Percentiles rank a stretch among this genome's conserved stretches.
These are phyloP conservation scores for Boletus rubropictus DNA, from an alignment of 768 basidiomycete species.

Conservation along the genomic window DNA sequence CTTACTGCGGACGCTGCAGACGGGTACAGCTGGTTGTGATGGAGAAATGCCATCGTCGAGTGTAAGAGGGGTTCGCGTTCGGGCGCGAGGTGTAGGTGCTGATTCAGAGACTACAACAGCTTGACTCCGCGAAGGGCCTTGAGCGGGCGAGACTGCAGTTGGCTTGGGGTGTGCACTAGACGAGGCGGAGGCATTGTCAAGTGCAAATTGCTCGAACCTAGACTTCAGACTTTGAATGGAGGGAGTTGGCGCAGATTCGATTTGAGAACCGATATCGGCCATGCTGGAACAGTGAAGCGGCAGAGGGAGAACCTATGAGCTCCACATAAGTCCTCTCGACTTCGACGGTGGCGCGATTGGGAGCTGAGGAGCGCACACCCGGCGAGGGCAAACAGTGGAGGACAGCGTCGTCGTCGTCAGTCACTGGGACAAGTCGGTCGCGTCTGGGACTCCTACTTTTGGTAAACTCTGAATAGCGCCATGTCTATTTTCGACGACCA, in stretches of 20 bases:
- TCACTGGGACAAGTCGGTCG: too few relatives aligned
- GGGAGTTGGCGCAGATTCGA: constrained; percentile 51
- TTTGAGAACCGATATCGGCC: constrained; percentile 21
- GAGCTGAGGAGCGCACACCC: neutral
- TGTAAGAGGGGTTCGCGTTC: constrained; percentile 33
- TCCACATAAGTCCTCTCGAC: neutral
- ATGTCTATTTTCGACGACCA: too few relatives aligned
- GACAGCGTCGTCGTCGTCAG: constrained; percentile 9
- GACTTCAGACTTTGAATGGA: constrained; percentile 68
- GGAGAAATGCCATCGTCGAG: constrained; percentile 16
- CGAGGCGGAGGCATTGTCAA: constrained; percentile 26
- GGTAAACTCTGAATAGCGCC: too few relatives aligned
- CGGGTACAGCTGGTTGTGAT: constrained; percentile 18
- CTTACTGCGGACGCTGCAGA: constrained; percentile 38
- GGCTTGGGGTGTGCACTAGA: constrained; percentile 1
- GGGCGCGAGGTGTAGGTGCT: constrained; percentile 36
- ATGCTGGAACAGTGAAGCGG: constrained; percentile 5
- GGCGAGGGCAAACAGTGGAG: neutral
- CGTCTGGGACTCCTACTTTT: too few relatives aligned
- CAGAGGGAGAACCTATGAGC: neutral
- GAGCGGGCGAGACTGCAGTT: neutral
- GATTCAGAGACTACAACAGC: constrained; percentile 26
- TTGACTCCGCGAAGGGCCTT: constrained; percentile 8
- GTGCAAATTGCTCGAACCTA: constrained; percentile 64
- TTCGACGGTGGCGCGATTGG: neutral